Evolutionary conservation across 352 stramenopile genomes (phyloP).

Genomic region (Pythium insidiosum): DNA sequence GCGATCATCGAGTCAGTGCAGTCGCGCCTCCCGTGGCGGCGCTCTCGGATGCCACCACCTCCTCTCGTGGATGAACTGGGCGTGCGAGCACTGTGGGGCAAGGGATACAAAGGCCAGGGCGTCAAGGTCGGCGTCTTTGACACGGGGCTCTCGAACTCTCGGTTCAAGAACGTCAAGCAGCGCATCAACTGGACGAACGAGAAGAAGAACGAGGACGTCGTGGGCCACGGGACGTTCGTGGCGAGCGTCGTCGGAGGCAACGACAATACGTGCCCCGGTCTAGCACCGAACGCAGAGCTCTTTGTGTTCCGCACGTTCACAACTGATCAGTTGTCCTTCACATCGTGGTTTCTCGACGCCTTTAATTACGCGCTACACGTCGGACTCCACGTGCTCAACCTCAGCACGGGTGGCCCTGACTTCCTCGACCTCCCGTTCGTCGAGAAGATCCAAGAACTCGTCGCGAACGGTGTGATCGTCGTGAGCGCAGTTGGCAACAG

Average conservation of each 20-base stretch:
- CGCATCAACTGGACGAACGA: constrained; percentile 87
- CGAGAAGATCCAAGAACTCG: constrained; percentile 83
- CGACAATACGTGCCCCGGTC: constrained; percentile 53
- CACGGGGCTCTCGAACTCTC: constrained; percentile 54
- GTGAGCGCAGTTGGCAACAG: constrained; percentile 77
- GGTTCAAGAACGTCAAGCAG: constrained; percentile 56
- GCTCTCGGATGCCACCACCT: constrained; percentile 13
- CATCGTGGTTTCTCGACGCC: constrained; percentile 86
- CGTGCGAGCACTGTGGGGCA: constrained; percentile 46
- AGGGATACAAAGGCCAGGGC: constrained; percentile 52
- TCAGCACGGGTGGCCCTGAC: constrained; percentile 79
- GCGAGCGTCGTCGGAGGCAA: constrained; percentile 58
- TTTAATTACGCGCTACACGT: constrained; percentile 86
- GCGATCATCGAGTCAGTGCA: too few species aligned
- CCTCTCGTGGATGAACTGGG: constrained; percentile 45
- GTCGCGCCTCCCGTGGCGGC: too few species aligned
- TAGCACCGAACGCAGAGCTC: constrained; percentile 70
- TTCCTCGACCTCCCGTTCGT: constrained; percentile 83
- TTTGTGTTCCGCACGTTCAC: constrained; percentile 86
- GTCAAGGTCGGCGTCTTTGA: constrained; percentile 86
- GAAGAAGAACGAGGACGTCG: constrained; percentile 52
- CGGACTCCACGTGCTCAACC: constrained; percentile 75
- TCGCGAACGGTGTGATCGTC: constrained; percentile 70
- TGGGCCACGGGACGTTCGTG: constrained; percentile 85
- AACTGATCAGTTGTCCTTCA: constrained; percentile 79